Percentiles rank a stretch among this genome's conserved stretches.
phyloP scores from a whole-genome alignment of 108 stramenopile species.

The Conticribra weissflogii region DNA sequence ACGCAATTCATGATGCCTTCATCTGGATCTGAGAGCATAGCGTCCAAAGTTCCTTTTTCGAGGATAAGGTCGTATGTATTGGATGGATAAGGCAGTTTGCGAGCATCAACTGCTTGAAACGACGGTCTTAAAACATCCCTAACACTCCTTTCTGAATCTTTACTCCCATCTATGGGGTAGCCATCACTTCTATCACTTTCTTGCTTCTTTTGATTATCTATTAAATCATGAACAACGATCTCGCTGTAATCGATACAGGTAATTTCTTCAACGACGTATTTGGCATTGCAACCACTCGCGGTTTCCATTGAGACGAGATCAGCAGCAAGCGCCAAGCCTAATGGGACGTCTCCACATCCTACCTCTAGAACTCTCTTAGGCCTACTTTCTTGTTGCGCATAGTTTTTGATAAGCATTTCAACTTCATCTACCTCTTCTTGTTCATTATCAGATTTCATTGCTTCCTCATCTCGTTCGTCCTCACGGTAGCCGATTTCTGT shows the following conservation, averaged over 20 bases:
- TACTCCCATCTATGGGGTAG: too few relatives aligned
- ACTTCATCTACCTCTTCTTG: constrained; percentile 6
- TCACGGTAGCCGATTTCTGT: not conserved
- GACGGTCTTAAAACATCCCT: too few relatives aligned
- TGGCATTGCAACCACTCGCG: constrained; percentile 17
- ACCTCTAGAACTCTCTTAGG: constrained; percentile 76
- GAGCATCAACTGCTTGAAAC: constrained; percentile 63
- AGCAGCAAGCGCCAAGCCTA: constrained; percentile 53
- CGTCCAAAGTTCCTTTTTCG: constrained; percentile 90
- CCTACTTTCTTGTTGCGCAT: constrained; percentile 20
- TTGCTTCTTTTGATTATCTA: constrained; percentile 27
- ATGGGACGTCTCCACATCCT: constrained; percentile 83
- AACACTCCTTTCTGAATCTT: too few relatives aligned
- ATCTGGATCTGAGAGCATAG: constrained; percentile 75
- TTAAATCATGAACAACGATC: constrained; percentile 61
- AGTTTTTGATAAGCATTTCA: not conserved
- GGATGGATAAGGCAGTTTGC: constrained; percentile 51
- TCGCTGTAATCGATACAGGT: constrained; percentile 76
- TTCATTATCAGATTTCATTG: not conserved
- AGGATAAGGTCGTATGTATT: constrained; percentile 63
- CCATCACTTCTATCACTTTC: too few relatives aligned
- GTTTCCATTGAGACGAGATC: constrained; percentile 42
- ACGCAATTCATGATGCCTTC: constrained; percentile 58
- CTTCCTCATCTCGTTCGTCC: constrained; percentile 19
- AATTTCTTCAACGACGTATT: constrained; percentile 50